A percentile compares a stretch with the other conserved stretches of the same genome.
Evolutionary conservation across 176 grass and related monocot genomes (phyloP).

Genomic region (Oryza meyeriana): DNA sequence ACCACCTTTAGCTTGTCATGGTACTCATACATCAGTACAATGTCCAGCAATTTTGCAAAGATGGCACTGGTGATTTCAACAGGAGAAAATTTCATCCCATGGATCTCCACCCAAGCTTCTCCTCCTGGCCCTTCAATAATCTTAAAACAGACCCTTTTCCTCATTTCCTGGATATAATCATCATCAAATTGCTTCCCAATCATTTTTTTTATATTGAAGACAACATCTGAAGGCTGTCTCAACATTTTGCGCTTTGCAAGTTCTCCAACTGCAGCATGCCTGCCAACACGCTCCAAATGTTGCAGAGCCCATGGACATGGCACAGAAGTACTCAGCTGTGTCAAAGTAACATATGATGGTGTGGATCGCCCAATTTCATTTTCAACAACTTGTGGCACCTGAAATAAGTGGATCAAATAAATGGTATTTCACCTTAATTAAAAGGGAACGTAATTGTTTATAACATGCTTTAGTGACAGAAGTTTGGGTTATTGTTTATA

Average conservation of each 20-base stretch:
- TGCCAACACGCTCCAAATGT: not conserved
- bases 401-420: not conserved
- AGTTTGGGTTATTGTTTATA: too few relatives aligned
- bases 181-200: constrained; percentile 3
- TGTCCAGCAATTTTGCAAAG: not conserved
- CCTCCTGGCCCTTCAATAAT: not conserved
- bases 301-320: not conserved
- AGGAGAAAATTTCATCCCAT: not conserved
- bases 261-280: constrained; percentile 1
- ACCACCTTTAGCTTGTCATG: not conserved
- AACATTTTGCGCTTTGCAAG: not conserved
- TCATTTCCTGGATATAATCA: not conserved
- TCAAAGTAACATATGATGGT: not conserved
- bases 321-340: not conserved
- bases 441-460: too few relatives aligned
- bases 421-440: not conserved
- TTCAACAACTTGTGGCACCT: not conserved
- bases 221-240: not conserved
- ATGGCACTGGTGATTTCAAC: not conserved
- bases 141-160: not conserved
- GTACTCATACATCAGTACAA: not conserved
- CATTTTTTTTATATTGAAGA: constrained; percentile 4
- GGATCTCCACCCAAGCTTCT: not conserved
- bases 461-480: not conserved
- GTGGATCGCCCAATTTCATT: not conserved